Evolutionary conservation across 1,284 basidiomycete genomes (phyloP), one percentile per base, ranked within the genome.

Genomic region (Cutaneotrichosporon sp.): DNA sequence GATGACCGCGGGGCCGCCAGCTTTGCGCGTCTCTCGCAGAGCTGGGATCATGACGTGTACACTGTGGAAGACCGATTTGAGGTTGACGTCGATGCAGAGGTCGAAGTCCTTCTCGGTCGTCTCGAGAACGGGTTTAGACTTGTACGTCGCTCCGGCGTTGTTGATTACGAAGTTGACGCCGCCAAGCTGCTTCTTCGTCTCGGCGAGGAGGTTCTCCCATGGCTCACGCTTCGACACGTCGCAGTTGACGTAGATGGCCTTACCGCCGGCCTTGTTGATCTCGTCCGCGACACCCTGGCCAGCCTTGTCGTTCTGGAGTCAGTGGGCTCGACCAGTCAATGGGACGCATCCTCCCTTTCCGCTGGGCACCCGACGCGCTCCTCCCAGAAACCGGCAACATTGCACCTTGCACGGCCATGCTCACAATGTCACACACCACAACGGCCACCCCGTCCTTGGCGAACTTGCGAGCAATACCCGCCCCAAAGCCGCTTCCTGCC

Each of bases 131-230:
- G 56, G 56, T 50, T 58, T 58, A 37, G 52, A 52, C 52, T 58
- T 51, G 56, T 58, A 58, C 25, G 52, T 58, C 45, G 49, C 43
- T 32, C 56, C 56, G 7, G 56, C 56, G 46, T 58, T 58, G 56
- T 58, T 58, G 56, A 58, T 53, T 22, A 58, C 43, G 14, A 42
- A 54, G 46, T 58, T 54, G 25, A 58, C 43, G 42, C 46, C 46
- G 49, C 56, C 56, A 17, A 52, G 49, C 5, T 46, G 42, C 38
- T 49, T 33, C 33, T 49, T 47, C 10, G 56, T 41, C 17, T 47
- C 50, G 19, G 38, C 39, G 24, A 54, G 43, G 22, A 39, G 33
- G 6, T 27, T 29, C 34, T 54, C 56, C 56, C 56, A 58, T 12
- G 27, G 49, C 7, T 17, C 38, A 27, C 49, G 49, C 46, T 45